A percentile compares a stretch with the other conserved stretches of the same genome.
Conservation (phyloP, 2,329 filamentous ascomycete genomes). For the Pleurostoma richardsiae region DNA sequence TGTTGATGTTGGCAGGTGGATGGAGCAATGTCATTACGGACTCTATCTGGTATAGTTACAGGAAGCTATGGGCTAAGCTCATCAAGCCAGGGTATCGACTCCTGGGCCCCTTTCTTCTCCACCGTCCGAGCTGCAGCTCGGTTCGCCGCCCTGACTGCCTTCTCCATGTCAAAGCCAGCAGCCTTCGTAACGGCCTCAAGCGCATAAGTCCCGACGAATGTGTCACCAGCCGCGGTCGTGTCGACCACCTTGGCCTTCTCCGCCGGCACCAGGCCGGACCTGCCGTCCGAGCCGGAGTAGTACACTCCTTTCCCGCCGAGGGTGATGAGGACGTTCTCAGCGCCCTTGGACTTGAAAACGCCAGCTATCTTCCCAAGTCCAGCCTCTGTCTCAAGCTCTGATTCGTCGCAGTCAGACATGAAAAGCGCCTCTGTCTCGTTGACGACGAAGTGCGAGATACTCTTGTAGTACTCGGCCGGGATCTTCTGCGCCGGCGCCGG, state of each 20-base stretch:
- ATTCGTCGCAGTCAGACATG: conserved; percentile 37
- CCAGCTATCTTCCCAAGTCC: conserved; percentile 31
- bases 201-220: conserved; percentile 68
- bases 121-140: conserved; percentile 48
- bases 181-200: conserved; percentile 41
- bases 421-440: conserved; percentile 71
- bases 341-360: conserved; percentile 54
- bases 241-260: conserved; percentile 61
- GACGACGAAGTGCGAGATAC: conserved; percentile 62
- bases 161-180: conserved; percentile 19
- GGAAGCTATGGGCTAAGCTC: neutral
- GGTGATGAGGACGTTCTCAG: conserved; percentile 62
- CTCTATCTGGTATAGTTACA: too few species aligned
- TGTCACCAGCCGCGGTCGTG: conserved; percentile 71
- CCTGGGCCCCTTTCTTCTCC: conserved; percentile 48
- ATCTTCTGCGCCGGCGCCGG: conserved; percentile 61
- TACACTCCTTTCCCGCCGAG: conserved; percentile 58
- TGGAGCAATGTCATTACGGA: too few species aligned
- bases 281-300: conserved; percentile 35
- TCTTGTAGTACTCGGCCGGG: conserved; percentile 50
- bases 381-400: conserved; percentile 26
- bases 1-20: too few species aligned
- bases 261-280: conserved; percentile 33
- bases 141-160: conserved; percentile 44
- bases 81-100: conserved; percentile 50